Evolutionary conservation across 2,329 filamentous ascomycete species (phyloP), one percentile per base, ranked within the genome.

Genomic region (Colletotrichum higginsianum): DNA sequence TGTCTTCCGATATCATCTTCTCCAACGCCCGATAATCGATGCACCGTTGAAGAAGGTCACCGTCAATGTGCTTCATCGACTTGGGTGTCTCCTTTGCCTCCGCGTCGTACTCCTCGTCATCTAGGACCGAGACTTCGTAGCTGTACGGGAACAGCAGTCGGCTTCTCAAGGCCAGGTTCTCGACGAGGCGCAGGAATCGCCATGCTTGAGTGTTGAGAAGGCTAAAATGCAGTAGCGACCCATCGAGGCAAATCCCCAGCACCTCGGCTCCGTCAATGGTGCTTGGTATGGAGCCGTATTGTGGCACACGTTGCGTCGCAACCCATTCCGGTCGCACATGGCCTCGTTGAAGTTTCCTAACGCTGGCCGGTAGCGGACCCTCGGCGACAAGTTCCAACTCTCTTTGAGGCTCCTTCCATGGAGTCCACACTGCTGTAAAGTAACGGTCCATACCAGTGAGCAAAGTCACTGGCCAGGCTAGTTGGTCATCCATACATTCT

Each of bases 151-250:
- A 90, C 15, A 90, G 80, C 4, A 78, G 74, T 8, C 79, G 76
- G 35, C 86, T 87, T 35, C 81, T 79, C 57, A 86, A 79, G 38
- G 89, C 90, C 58, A 97, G 79, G 70, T 92, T 92, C 77, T 97
- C 92, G 1, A 98, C 78, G 73, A 96, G 90, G 68, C 88, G 87
- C 6, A 98, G 85, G 4, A 97, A 84, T 8, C 87, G 86, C 89
- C 92, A 93, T 9, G 91, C 87, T 2, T 88, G 81, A 21, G 87
- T 77, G 12, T 86, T 83, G 0, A 98, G 82, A 16, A 95, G 82
- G 1, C 88, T 88, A 75, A 98, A 92, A 67, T 92, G 89, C 73
- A 89, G 89, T 30, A 95, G 77, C 0, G 91, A 90, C 1, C 94
- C 94, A 76, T 94, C 90, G 44, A 94, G 86, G 8, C 88, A 89